Evolutionary conservation across 768 basidiomycete genomes (phyloP), one percentile per base, ranked within the genome.

Genomic region (Leccinum broughii): DNA sequence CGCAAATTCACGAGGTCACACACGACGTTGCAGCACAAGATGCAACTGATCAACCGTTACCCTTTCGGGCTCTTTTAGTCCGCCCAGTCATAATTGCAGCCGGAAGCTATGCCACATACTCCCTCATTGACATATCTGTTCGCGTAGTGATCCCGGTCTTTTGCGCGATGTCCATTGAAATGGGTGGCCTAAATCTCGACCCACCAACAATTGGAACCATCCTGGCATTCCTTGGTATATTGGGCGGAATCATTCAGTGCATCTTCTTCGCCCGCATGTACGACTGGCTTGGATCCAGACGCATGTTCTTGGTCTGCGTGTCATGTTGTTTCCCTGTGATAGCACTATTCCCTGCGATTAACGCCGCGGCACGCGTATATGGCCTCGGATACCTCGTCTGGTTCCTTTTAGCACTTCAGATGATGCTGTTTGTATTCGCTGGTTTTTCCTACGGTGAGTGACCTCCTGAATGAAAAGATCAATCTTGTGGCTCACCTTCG

Each of bases 61-160:
- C 86, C 3, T 71, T 89, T 34, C 76, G 77, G 32, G 70, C 76
- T 4, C 75, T 88, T 51, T 74, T 89, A 20, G 26, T 77, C 15
- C 78, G 75, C 4, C 79, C 75, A 20, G 87, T 92, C 2, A 63
- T 88, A 28, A 70, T 86, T 51, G 80, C 87, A 11, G 79, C 82
- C 5, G 75, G 76, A 11, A 88, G 86, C 67, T 91, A 91, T 69
- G 85, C 83, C 6, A 71, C 73, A 30, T 77, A 86, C 28, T 81
- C 87, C 4, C 76, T 90, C 10, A 72, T 87, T 53, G 88, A 90
- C 57, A 88, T 90, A 48, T 71, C 84, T 9, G 83, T 83, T 64
- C 82, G 81, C 48, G 80, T 86, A 3, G 48, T 79, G 14, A 28
- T 66, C 7, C 75, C 77, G 0, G 59, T 77, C 30, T 77, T 72